Evolutionary conservation across 164 flowering plant genomes (phyloP).

Genomic region (grape (Vitis vinifera)): ASM3070453v1 NC_081823.1:27055501-27056000

Average conservation of each 20-base stretch:
- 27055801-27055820: conserved; percentile 41
- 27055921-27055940: neutral
- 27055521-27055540: conserved; percentile 84
- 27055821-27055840: conserved; percentile 70
- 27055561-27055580: conserved; percentile 31
- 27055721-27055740: conserved; percentile 40
- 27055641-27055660: conserved; percentile 89
- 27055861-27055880: conserved; percentile 20
- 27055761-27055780: conserved; percentile 19
- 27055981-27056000: too few relatives aligned
- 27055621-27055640: neutral
- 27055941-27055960: neutral
- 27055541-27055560: conserved; percentile 82
- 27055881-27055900: neutral
- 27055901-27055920: neutral
- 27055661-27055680: conserved; percentile 89
- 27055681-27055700: conserved; percentile 86
- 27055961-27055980: too few relatives aligned
- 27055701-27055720: conserved; percentile 69
- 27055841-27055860: conserved; percentile 93
- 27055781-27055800: conserved; percentile 27
- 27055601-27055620: conserved; percentile 7
- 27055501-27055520: conserved; percentile 31
- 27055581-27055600: neutral
- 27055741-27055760: conserved; percentile 28